A percentile compares a stretch with the other conserved stretches of the same genome.
These are phyloP conservation scores for Fusarium xylarioides DNA, from an alignment of 2,329 filamentous ascomycete species.

Conservation along the genomic window DNA sequence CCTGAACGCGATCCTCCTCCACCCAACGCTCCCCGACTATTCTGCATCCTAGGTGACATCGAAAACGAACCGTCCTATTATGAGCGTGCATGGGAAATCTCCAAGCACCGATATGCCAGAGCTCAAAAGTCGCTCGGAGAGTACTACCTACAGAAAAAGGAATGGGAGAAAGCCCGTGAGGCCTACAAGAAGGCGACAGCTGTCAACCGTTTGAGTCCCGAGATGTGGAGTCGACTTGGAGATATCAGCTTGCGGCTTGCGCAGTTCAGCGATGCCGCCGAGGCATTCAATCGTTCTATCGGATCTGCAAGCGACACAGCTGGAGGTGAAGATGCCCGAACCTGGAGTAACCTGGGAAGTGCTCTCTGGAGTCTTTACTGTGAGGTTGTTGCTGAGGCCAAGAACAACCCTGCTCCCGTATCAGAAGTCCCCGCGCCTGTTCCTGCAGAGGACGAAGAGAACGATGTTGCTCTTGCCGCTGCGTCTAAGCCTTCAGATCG, in stretches of 20 bases:
- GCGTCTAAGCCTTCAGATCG: constrained; percentile 38
- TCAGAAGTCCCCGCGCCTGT: constrained; percentile 34
- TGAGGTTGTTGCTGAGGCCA: constrained; percentile 56
- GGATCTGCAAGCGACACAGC: constrained; percentile 65
- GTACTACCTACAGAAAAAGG: constrained; percentile 72
- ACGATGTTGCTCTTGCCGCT: constrained; percentile 38
- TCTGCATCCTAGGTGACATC: constrained; percentile 93
- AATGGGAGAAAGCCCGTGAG: constrained; percentile 74
- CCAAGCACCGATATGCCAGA: constrained; percentile 80
- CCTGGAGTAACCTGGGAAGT: constrained; percentile 94
- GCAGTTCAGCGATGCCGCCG: constrained; percentile 79
- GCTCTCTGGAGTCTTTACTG: constrained; percentile 77
- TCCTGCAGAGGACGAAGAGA: constrained; percentile 41
- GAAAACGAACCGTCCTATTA: constrained; percentile 80
- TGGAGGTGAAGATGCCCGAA: constrained; percentile 88
- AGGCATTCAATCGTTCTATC: constrained; percentile 85
- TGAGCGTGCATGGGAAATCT: constrained; percentile 87
- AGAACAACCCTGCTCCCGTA: constrained; percentile 39
- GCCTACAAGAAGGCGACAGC: constrained; percentile 81
- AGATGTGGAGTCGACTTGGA: constrained; percentile 89
- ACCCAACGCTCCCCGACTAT: constrained; percentile 84
- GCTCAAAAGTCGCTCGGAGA: constrained; percentile 90
- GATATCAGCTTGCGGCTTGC: constrained; percentile 85
- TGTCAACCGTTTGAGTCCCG: constrained; percentile 82
- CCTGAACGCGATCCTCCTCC: constrained; percentile 75